phyloP scores from a whole-genome alignment of 2,329 filamentous ascomycete species.

The Aspergillus terreus region DNA sequence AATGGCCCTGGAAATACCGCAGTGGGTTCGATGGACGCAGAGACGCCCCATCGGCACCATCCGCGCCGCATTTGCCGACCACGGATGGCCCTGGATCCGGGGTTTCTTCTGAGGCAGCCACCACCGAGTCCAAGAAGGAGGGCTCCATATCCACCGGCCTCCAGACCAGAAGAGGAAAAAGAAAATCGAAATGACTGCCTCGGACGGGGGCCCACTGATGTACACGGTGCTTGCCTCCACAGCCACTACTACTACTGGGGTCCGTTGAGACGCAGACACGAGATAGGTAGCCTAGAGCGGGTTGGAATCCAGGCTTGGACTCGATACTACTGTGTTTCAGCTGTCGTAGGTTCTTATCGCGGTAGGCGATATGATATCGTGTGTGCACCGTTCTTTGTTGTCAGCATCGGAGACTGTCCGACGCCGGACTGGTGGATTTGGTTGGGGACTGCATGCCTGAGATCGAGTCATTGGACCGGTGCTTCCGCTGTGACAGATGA shows the following conservation, averaged over 20 bases:
- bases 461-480: no score
- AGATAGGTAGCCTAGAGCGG: not conserved
- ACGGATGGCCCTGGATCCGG: not conserved
- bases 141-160: no score
- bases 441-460: no score
- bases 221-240: not conserved
- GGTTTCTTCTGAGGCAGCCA: not conserved
- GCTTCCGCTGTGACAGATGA: no score
- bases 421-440: no score
- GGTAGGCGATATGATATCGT: no score
- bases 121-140: not conserved
- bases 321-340: not conserved
- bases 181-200: no score
- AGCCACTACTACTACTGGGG: not conserved
- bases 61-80: not conserved
- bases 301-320: no score
- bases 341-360: not conserved
- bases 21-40: not conserved
- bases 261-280: not conserved
- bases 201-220: not conserved
- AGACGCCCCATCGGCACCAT: not conserved
- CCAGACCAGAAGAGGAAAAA: no score
- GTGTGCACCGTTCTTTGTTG: no score
- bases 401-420: no score
- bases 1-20: not conserved